These are phyloP conservation scores for Aspergillus tamarii DNA, from an alignment of 2,329 filamentous ascomycete species.

Conservation along the genomic window DNA sequence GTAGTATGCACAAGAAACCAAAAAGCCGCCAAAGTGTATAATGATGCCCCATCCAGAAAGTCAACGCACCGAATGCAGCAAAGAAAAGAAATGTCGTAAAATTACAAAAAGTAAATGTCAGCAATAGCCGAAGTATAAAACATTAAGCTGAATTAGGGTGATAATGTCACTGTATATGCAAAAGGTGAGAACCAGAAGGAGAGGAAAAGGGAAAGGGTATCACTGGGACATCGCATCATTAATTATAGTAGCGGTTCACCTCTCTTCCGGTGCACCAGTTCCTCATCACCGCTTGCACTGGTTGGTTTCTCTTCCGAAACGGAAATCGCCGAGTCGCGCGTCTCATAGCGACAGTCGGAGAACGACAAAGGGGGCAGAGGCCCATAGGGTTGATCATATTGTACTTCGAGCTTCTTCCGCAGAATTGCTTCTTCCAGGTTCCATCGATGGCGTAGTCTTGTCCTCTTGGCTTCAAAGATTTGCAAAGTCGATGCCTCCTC, in stretches of 20 bases:
- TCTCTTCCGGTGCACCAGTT: slow-evolving; percentile 19
- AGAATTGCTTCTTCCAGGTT: slow-evolving; percentile 47
- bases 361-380: slow-evolving; percentile 45
- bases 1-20: slow-evolving; percentile 33
- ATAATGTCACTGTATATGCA: slow-evolving; percentile 19
- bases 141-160: slow-evolving; percentile 10
- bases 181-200: slow-evolving; percentile 11
- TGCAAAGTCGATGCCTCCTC: slow-evolving; percentile 36
- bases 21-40: slow-evolving; percentile 25
- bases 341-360: slow-evolving; percentile 27
- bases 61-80: slow-evolving; percentile 10
- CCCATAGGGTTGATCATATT: slow-evolving; percentile 40
- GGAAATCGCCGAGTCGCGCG: slow-evolving; percentile 34
- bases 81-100: slow-evolving; percentile 13
- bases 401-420: slow-evolving; percentile 41
- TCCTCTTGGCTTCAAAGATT: slow-evolving; percentile 39
- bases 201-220: slow-evolving; percentile 28
- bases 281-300: slow-evolving; percentile 19
- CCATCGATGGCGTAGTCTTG: slow-evolving; percentile 43
- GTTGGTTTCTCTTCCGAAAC: slow-evolving; percentile 21
- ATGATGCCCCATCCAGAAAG: slow-evolving; percentile 12
- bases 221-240: slow-evolving; percentile 29
- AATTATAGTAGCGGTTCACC: slow-evolving; percentile 22
- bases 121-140: slow-evolving; percentile 12
- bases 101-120: slow-evolving; percentile 20